phyloP scores from a whole-genome alignment of 352 stramenopile genomes.

The Stephanocyclus meneghinianus region DNA sequence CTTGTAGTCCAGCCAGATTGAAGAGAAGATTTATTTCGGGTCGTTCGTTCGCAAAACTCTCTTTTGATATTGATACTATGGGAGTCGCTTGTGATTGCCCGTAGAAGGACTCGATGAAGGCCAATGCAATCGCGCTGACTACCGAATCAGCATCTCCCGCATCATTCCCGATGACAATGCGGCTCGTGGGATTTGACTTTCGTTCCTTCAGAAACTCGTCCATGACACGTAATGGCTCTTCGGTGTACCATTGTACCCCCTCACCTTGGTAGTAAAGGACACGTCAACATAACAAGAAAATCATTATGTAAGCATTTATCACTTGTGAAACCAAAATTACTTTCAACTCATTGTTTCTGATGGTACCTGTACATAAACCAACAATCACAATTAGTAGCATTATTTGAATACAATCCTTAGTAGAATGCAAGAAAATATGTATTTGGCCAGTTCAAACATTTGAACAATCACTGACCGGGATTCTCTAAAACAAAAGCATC shows the following conservation, averaged over 20 bases:
- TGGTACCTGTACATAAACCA: background rate
- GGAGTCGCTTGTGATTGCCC: conserved; percentile 36
- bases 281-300: background rate
- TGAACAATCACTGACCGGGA: conserved; percentile 13
- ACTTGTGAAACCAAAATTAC: background rate
- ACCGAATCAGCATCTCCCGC: conserved; percentile 56
- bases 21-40: conserved; percentile 50
- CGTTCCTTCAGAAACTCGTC: conserved; percentile 37
- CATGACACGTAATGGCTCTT: conserved; percentile 4
- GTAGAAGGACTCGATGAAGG: conserved; percentile 41
- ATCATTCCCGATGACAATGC: conserved; percentile 54
- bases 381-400: conserved; percentile 2
- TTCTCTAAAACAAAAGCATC: background rate
- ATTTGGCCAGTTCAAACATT: background rate
- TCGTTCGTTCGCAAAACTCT: conserved; percentile 50
- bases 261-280: background rate
- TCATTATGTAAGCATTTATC: background rate
- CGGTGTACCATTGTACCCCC: background rate
- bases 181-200: conserved; percentile 35
- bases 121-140: conserved; percentile 48
- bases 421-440: too few species aligned
- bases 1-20: conserved; percentile 33
- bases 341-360: background rate
- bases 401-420: background rate
- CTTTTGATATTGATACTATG: conserved; percentile 59